These are phyloP conservation scores for Cercospora sesami DNA, from an alignment of 2,329 filamentous ascomycete genomes.

Conservation along the genomic window DNA sequence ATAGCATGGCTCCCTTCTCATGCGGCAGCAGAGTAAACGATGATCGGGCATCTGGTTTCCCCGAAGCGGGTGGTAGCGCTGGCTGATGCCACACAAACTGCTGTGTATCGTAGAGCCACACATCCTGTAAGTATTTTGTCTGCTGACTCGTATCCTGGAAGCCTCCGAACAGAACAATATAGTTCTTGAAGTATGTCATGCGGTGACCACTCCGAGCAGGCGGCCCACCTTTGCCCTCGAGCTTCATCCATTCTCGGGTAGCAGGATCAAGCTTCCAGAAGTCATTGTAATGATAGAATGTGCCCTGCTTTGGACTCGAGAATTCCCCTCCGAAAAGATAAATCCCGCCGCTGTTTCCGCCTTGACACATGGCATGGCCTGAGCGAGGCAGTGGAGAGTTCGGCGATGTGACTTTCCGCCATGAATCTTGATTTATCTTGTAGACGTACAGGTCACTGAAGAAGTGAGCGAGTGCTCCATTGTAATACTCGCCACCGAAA, in stretches of 20 bases:
- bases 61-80: slow-evolving; percentile 66
- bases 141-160: slow-evolving; percentile 96
- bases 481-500: slow-evolving; percentile 95
- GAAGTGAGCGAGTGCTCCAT: slow-evolving; percentile 77
- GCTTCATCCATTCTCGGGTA: slow-evolving; percentile 83
- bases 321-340: slow-evolving; percentile 98
- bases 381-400: slow-evolving; percentile 88
- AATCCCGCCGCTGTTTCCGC: slow-evolving; percentile 78
- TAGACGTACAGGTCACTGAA: slow-evolving; percentile 68
- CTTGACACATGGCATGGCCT: slow-evolving; percentile 92
- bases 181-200: slow-evolving; percentile 97
- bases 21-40: slow-evolving; percentile 91
- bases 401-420: slow-evolving; percentile 84
- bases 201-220: slow-evolving; percentile 75
- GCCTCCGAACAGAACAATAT: slow-evolving; percentile 91
- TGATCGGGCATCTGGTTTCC: slow-evolving; percentile 85
- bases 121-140: slow-evolving; percentile 87
- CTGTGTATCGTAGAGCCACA: slow-evolving; percentile 93
- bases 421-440: slow-evolving; percentile 81
- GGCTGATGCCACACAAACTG: slow-evolving; percentile 84
- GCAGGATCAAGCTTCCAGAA: slow-evolving; percentile 90
- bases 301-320: slow-evolving; percentile 92
- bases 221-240: slow-evolving; percentile 76
- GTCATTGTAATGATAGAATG: slow-evolving; percentile 98
- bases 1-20: slow-evolving; percentile 84